Evolutionary conservation across 768 basidiomycete species (phyloP).

Genomic region (Hygrocybe coccinea): DNA sequence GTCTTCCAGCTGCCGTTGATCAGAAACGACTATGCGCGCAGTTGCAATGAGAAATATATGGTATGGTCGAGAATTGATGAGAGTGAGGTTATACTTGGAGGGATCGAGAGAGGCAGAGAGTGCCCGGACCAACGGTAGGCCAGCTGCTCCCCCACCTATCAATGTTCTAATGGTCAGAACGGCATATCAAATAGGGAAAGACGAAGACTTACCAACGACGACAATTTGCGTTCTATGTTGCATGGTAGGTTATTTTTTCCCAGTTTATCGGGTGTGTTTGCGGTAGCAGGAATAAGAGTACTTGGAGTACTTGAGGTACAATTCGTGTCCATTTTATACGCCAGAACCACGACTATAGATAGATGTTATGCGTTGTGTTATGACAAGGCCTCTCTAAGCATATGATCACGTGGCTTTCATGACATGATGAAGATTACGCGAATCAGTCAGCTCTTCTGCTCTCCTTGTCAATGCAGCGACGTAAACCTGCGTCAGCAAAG

Average conservation of each 20-base stretch:
- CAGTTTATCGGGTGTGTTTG: too few species aligned
- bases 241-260: too few species aligned
- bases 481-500: slow-evolving; percentile 57
- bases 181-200: not conserved
- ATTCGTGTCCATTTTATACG: too few species aligned
- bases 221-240: not conserved
- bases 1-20: slow-evolving; percentile 41
- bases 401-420: not conserved
- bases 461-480: slow-evolving; percentile 37
- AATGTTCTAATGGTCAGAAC: slow-evolving; percentile 9
- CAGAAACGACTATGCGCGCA: slow-evolving; percentile 50
- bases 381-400: too few species aligned
- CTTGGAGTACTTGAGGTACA: too few species aligned
- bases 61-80: slow-evolving; percentile 51
- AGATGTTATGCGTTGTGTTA: too few species aligned
- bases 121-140: slow-evolving; percentile 39
- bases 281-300: too few species aligned
- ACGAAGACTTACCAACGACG: not conserved
- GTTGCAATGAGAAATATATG: slow-evolving; percentile 46
- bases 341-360: too few species aligned
- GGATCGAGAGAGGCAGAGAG: slow-evolving; percentile 48
- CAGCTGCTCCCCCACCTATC: slow-evolving; percentile 57
- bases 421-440: not conserved
- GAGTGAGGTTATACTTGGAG: slow-evolving; percentile 44
- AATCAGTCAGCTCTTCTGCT: not conserved